Evolutionary conservation across 2,329 filamentous ascomycete genomes (phyloP).

Genomic region (Diaporthe longicolla): DNA sequence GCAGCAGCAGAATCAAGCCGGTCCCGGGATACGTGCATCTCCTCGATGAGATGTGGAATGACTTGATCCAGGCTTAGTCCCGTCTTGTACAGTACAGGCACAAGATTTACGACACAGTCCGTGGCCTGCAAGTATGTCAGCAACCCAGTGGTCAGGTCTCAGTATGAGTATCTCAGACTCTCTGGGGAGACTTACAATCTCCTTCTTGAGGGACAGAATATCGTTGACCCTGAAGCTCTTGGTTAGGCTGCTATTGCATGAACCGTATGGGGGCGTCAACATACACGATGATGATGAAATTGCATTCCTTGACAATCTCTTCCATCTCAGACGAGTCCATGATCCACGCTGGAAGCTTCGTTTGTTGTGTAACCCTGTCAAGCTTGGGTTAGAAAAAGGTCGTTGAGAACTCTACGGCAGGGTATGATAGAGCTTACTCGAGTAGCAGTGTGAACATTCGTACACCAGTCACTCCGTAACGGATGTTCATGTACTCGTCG

Average conservation of each 20-base stretch:
- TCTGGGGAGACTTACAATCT: constrained; percentile 40
- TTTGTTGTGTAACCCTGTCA: constrained; percentile 40
- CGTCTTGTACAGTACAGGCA: constrained; percentile 44
- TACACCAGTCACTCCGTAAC: constrained; percentile 44
- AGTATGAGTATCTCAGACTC: too few species aligned
- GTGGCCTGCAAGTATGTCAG: constrained; percentile 41
- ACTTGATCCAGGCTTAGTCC: constrained; percentile 30
- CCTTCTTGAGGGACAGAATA: constrained; percentile 46
- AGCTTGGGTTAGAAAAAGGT: not conserved
- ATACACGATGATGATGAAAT: constrained; percentile 45
- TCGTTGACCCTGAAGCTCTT: constrained; percentile 42
- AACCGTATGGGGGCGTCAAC: not conserved
- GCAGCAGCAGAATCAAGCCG: constrained; percentile 38
- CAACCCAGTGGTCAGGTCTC: not conserved
- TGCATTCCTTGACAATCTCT: constrained; percentile 42
- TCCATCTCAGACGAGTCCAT: constrained; percentile 45
- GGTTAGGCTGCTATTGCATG: not conserved
- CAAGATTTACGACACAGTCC: constrained; percentile 43
- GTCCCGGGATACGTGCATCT: constrained; percentile 41
- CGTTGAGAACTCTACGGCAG: too few species aligned
- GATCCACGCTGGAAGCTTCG: constrained; percentile 40
- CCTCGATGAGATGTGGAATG: constrained; percentile 29
- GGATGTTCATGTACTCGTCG: constrained; percentile 43
- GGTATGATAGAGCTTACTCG: constrained; percentile 38
- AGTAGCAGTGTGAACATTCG: constrained; percentile 43